These are phyloP conservation scores for Daldinia bambusicola DNA, from an alignment of 495 filamentous ascomycete genomes.

Conservation along the genomic window DNA sequence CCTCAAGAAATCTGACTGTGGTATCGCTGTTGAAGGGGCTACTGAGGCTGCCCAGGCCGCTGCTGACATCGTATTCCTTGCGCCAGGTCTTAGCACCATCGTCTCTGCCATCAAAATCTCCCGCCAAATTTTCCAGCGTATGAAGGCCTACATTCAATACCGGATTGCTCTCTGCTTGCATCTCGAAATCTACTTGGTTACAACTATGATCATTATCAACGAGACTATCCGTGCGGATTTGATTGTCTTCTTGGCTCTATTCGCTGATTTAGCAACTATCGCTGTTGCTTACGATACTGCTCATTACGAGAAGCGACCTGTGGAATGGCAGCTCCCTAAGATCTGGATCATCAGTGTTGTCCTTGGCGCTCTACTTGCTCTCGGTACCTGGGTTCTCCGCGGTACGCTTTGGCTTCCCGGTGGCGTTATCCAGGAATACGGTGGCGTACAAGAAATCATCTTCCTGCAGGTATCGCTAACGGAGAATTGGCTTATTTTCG, in stretches of 20 bases:
- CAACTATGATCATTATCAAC: constrained; percentile 87
- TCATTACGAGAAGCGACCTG: constrained; percentile 81
- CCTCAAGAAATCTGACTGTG: constrained; percentile 91
- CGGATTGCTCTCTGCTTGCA: constrained; percentile 91
- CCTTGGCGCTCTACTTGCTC: constrained; percentile 77
- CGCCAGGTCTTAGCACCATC: constrained; percentile 87
- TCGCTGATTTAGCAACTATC: constrained; percentile 89
- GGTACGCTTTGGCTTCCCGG: constrained; percentile 75
- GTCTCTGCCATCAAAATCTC: constrained; percentile 92
- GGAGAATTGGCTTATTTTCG: constrained; percentile 95
- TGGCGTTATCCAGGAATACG: constrained; percentile 83
- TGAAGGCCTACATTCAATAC: constrained; percentile 96
- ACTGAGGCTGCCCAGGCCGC: constrained; percentile 90
- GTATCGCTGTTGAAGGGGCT: constrained; percentile 90
- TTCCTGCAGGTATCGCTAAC: constrained; percentile 89
- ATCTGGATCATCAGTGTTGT: constrained; percentile 88
- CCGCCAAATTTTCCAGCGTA: constrained; percentile 93
- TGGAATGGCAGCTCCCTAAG: constrained; percentile 92
- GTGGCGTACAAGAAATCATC: constrained; percentile 79
- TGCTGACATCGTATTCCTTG: constrained; percentile 91
- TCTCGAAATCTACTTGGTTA: constrained; percentile 84
- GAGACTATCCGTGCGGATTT: constrained; percentile 81
- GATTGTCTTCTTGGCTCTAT: constrained; percentile 89
- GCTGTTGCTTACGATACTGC: constrained; percentile 93
- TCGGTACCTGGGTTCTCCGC: constrained; percentile 82